Evolutionary conservation across 768 basidiomycete species (phyloP), one percentile per base, ranked within the genome.

Genomic region (Cystobasidiopsis lactophilus): DNA sequence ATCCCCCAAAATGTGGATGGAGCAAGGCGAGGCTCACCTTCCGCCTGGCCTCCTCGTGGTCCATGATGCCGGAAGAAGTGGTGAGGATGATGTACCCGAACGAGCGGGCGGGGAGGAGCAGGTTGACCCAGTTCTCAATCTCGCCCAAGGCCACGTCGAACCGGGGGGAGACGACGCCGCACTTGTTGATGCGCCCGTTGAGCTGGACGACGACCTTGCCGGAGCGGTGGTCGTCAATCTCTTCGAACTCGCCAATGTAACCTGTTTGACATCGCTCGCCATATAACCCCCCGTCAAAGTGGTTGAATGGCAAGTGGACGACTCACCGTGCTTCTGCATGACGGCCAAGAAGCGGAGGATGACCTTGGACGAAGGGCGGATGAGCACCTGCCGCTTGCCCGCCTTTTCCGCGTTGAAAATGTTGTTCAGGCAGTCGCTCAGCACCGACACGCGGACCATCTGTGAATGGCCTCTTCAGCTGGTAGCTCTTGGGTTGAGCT

Each of bases 361-460:
- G 68, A 98, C 93, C 73, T 98, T 98, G 60, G 86, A 91, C 3
- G 83, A 85, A 52, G 93, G 93, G 48, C 91, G 79, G 69, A 98
- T 77, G 63, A 98, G 80, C 57, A 98, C 93, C 73, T 98, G 93
- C 65, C 93, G 85, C 75, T 98, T 98, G 65, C 93, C 93, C 66
- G 88, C 84, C 67, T 86, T 85, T 75, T 96, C 93, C 66, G 93
- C 93, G 62, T 98, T 98, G 79, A 93, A 85, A 61, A 95, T 93
- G 77, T 84, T 91, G 78, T 91, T 95, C 52, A 72, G 67, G 65
- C 71, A 82, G 75, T 76, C 76, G 73, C 83, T 74, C 58, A 86
- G 73, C 64, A 85, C 84, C 60, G 83, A 84, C 51, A 85, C 74
- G 71, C 82, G 82, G 52, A 57, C 52, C 53, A 55, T 55, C 24